Evolutionary conservation across 805 yeast species (phyloP), one percentile per base, ranked within the genome.

Genomic region (Debaryomyces maramus): DNA sequence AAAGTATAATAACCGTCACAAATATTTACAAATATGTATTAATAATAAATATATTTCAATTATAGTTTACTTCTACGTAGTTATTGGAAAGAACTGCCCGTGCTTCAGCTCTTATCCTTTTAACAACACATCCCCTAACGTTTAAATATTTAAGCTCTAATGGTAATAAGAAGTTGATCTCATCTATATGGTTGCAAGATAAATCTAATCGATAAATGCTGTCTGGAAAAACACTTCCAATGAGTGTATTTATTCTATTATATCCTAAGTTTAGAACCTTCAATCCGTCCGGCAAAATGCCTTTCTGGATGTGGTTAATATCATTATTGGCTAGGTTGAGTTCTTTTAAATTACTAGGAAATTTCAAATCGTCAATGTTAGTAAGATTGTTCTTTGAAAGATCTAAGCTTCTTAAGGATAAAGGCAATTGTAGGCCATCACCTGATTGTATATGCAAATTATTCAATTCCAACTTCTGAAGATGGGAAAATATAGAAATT

Each of bases 271-370:
- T 41, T 22, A 55, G 28, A 10, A 28, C 27, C 21, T 38, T 39
- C 19, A 55, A 32, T 4, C 28, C 36, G 3, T 19, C 18, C 6
- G 45, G 21, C 2, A 51, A 26, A 30, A 32, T 20, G 28, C 32
- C 10, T 8, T 15, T 6, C 24, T 32, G n/a, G 48, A 21, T 41
- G 27, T 47, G 55, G 23, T 44, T 38, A 11, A 52, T 48, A 8
- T 53, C 53, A 41, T 56, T 56, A 33, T 51, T 39, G 3, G 56
- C 40, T n/a, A 53, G 17, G 23, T 43, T 39, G 9, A 55, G 36
- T 10, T 36, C 40, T 20, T 13, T 34, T 23, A 55, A 38, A 6
- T 20, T 17, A 5, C 26, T 13, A 15, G 50, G 49, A 6, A 47
- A 40, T n/a, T 6, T 17, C 9, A 43, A 31, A 3, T 24, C 5